Conservation (phyloP, 108 stramenopile genomes). For the Fistulifera pelliculosa region DNA sequence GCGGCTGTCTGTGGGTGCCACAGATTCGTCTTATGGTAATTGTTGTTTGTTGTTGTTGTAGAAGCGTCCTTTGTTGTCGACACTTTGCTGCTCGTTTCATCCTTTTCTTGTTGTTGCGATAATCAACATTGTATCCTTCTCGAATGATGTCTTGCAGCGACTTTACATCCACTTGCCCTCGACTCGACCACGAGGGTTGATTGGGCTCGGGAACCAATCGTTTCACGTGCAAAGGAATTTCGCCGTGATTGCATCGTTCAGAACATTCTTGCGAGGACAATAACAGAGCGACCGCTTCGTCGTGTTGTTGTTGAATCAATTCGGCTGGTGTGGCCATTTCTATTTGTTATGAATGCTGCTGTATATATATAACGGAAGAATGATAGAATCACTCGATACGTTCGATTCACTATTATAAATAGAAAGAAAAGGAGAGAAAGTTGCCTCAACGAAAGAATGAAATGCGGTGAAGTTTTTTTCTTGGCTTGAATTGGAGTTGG, state of each 20-base stretch:
- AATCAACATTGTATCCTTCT: constrained; percentile 50
- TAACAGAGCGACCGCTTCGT: constrained; percentile 28
- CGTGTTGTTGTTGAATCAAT: constrained; percentile 70
- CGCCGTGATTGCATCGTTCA: constrained; percentile 38
- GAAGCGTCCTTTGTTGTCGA: neutral
- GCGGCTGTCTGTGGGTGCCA: constrained; percentile 75
- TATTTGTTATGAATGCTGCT: too few species aligned
- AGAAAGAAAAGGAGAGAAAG: too few species aligned
- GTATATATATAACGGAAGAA: too few species aligned
- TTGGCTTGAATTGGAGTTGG: too few species aligned
- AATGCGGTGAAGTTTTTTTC: too few species aligned
- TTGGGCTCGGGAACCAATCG: too few species aligned
- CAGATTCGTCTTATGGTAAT: constrained; percentile 35
- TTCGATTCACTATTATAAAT: too few species aligned
- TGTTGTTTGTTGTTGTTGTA: neutral
- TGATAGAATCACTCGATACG: too few species aligned
- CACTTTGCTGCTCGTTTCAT: neutral
- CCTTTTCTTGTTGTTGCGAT: constrained; percentile 13
- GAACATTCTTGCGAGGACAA: constrained; percentile 38
- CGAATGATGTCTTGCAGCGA: constrained; percentile 45
- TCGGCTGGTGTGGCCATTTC: constrained; percentile 67
- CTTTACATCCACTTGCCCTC: constrained; percentile 54
- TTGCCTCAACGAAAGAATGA: too few species aligned
- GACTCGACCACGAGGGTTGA: constrained; percentile 47
- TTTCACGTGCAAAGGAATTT: constrained; percentile 42